These are phyloP conservation scores for Erythrophleum fordii DNA, from an alignment of 306 rosid species.

Conservation along the genomic window DNA sequence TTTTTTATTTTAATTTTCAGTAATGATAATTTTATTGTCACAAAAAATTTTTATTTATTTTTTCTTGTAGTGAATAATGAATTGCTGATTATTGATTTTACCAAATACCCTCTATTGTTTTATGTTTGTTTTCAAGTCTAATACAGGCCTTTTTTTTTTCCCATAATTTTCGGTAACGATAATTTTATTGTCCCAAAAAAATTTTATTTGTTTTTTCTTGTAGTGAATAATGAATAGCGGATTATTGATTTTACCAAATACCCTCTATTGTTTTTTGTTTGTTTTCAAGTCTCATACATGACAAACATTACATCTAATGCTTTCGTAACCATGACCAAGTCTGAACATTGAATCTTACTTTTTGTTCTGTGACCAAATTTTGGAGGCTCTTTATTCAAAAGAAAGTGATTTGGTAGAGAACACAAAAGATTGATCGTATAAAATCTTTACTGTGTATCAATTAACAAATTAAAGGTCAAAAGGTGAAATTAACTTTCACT, in stretches of 20 bases:
- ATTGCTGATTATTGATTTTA: neutral
- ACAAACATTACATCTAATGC: slow-evolving; percentile 38
- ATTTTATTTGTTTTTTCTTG: too few relatives aligned
- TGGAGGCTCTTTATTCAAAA: slow-evolving; percentile 36
- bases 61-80: too few relatives aligned
- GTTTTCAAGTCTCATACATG: neutral
- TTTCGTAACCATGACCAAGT: slow-evolving; percentile 42
- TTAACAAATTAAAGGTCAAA: slow-evolving; percentile 46
- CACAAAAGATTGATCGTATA: slow-evolving; percentile 11
- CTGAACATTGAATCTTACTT: slow-evolving; percentile 31
- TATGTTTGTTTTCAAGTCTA: neutral
- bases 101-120: neutral
- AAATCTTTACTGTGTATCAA: slow-evolving; percentile 33
- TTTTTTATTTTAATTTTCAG: too few relatives aligned
- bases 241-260: neutral
- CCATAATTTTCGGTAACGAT: too few relatives aligned
- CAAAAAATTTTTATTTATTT: too few relatives aligned
- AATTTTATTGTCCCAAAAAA: too few relatives aligned
- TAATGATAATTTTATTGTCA: too few relatives aligned
- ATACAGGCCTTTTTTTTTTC: too few relatives aligned
- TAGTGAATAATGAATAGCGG: too few relatives aligned
- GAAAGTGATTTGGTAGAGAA: slow-evolving; percentile 41
- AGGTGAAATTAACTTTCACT: slow-evolving; percentile 50
- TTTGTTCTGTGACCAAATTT: slow-evolving; percentile 34
- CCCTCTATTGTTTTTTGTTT: neutral